Conservation (phyloP, 352 stramenopile species). For the Phytopythium montanum region DNA sequence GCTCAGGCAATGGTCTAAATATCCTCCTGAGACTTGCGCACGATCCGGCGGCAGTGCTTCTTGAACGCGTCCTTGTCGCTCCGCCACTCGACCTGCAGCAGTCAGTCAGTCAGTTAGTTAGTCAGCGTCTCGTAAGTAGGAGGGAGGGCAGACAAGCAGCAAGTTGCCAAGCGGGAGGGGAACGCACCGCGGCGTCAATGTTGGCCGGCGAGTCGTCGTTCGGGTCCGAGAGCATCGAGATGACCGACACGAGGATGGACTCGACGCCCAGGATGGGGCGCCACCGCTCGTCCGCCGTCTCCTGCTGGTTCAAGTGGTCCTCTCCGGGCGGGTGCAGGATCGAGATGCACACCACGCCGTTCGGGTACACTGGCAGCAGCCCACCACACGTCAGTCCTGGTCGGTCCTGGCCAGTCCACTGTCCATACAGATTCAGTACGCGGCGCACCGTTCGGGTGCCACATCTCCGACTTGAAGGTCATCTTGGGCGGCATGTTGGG, state of each 20-base stretch:
- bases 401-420: no score
- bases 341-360: conserved; percentile 99
- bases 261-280: conserved; percentile 97
- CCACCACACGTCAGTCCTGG: not conserved
- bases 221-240: conserved; percentile 99
- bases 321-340: conserved; percentile 99
- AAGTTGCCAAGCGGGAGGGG: conserved; percentile 1
- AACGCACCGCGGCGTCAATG: conserved; percentile 97
- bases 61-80: conserved; percentile 94
- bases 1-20: conserved; percentile 55
- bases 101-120: not conserved
- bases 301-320: conserved; percentile 97
- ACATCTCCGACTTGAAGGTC: conserved; percentile 99
- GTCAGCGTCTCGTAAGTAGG: not conserved
- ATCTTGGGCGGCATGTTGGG: conserved; percentile 99
- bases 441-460: conserved; percentile 96
- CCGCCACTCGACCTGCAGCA: conserved; percentile 83
- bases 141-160: not conserved
- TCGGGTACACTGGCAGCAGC: conserved; percentile 90
- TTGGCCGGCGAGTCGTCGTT: conserved; percentile 99
- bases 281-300: conserved; percentile 98
- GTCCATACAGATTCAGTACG: not conserved
- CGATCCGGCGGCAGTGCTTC: conserved; percentile 87
- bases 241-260: conserved; percentile 94
- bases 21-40: conserved; percentile 92